phyloP scores from a whole-genome alignment of 495 filamentous ascomycete species.

The Aspergillus homomorphus region DNA sequence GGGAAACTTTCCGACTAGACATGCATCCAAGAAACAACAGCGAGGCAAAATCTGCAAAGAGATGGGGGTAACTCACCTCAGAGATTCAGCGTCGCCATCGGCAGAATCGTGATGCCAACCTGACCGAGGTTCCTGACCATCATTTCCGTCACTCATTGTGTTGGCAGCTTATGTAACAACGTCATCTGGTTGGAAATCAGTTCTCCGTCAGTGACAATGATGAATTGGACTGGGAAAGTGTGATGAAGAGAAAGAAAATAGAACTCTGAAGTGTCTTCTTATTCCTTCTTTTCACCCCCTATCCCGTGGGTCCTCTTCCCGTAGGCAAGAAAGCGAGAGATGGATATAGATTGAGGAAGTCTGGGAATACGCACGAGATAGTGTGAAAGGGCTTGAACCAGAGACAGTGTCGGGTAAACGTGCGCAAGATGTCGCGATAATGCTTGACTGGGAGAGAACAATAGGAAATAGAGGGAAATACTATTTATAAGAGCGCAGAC shows the following conservation, averaged over 20 bases:
- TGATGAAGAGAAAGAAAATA: not conserved
- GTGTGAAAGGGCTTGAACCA: not conserved
- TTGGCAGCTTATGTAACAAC: slow-evolving; percentile 18
- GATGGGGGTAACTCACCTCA: slow-evolving; percentile 14
- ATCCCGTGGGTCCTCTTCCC: too few species aligned
- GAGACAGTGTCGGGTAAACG: too few species aligned
- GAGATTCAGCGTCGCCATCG: not conserved
- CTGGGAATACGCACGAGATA: not conserved
- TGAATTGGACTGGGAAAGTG: not conserved
- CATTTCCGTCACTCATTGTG: slow-evolving; percentile 25
- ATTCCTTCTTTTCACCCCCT: too few species aligned
- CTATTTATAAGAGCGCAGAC: slow-evolving; percentile 3
- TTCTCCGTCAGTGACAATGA: not conserved
- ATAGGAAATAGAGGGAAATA: not conserved
- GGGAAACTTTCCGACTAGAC: not conserved
- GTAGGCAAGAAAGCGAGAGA: too few species aligned
- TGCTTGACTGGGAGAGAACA: not conserved
- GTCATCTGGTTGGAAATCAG: slow-evolving; percentile 23
- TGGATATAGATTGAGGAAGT: not conserved
- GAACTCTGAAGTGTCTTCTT: not conserved
- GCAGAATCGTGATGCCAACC: slow-evolving; percentile 14
- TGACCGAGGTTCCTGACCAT: slow-evolving; percentile 18
- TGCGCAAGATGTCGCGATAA: too few species aligned
- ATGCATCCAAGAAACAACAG: not conserved
- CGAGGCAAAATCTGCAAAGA: not conserved